Evolutionary conservation across 306 rosid genomes (phyloP).

Genomic region (Cyclanthera cordifolia): DNA sequence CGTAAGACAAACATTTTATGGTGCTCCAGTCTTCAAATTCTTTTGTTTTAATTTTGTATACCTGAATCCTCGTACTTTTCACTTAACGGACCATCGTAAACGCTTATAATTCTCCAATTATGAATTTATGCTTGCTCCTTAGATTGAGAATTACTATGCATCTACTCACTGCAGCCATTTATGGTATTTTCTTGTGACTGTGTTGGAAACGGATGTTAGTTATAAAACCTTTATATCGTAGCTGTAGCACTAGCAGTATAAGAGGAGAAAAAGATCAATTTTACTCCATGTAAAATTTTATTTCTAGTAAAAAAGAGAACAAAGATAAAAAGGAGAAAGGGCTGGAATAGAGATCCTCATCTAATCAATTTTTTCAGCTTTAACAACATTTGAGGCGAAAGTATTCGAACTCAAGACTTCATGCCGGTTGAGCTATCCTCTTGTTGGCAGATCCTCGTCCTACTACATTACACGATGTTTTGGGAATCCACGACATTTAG

Average conservation of each 20-base stretch:
- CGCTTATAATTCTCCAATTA: neutral
- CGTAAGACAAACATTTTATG: conserved; percentile 33
- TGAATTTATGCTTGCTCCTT: neutral
- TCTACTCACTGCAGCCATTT: neutral
- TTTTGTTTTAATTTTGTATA: neutral
- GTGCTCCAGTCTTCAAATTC: neutral
- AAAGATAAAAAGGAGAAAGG: too few species aligned
- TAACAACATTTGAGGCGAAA: too few species aligned
- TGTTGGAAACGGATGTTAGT: neutral
- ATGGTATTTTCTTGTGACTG: neutral
- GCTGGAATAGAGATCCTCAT: neutral
- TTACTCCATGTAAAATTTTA: too few species aligned
- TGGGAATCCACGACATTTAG: neutral
- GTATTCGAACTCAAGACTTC: too few species aligned
- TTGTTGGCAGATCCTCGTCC: too few species aligned
- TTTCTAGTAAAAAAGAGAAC: too few species aligned
- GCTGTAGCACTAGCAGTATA: neutral
- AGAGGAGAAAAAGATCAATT: neutral
- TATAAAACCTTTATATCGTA: neutral
- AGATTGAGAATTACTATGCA: neutral
- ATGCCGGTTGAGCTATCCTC: too few species aligned
- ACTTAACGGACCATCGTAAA: neutral
- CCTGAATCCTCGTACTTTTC: neutral
- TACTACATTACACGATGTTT: too few species aligned
- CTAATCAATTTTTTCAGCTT: neutral